phyloP scores from a whole-genome alignment of 1,284 basidiomycete species.

The Tylopilus orsonianus region DNA sequence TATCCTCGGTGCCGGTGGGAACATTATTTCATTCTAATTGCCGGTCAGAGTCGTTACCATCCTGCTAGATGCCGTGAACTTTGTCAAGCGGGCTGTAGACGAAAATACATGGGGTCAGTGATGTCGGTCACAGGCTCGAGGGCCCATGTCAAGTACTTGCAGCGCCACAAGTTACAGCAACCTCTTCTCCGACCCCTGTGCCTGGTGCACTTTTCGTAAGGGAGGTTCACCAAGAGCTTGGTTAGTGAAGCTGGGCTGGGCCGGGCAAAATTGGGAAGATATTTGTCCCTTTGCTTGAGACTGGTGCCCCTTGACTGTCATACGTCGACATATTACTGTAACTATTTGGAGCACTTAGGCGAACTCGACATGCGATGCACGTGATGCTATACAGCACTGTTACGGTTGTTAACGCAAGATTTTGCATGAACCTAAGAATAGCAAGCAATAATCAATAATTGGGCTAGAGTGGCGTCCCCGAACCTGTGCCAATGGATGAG shows the following conservation, averaged over 20 bases:
- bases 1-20: conserved; percentile 6
- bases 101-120: conserved; percentile 9
- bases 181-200: background rate
- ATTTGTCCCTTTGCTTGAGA: background rate
- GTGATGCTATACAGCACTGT: background rate
- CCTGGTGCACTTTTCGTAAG: conserved; percentile 6
- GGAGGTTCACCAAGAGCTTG: conserved; percentile 13
- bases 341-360: background rate
- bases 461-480: background rate
- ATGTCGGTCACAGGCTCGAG: background rate
- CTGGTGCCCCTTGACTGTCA: background rate
- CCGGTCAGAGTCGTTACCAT: background rate
- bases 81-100: background rate
- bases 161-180: background rate
- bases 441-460: background rate
- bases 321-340: background rate
- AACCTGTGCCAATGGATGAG: background rate
- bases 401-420: background rate
- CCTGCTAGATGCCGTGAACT: background rate
- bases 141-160: background rate
- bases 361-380: background rate
- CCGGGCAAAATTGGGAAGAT: background rate
- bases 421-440: background rate
- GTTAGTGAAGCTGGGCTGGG: background rate
- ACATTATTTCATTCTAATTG: background rate